A percentile compares a stretch with the other conserved stretches of the same genome.
phyloP scores from a whole-genome alignment of 2,329 filamentous ascomycete genomes.

The Fusarium sp. region DNA sequence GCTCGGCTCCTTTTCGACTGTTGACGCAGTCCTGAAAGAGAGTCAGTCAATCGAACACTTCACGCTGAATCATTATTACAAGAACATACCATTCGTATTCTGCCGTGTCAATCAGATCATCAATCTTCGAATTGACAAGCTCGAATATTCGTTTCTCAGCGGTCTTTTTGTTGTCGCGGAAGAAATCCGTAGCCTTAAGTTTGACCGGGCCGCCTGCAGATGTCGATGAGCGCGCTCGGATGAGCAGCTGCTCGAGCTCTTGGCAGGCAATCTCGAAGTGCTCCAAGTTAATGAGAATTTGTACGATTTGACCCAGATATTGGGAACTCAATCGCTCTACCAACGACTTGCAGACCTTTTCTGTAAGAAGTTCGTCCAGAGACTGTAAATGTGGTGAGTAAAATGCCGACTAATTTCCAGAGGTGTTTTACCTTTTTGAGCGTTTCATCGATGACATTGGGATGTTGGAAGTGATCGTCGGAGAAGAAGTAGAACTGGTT shows the following conservation, averaged over 20 bases:
- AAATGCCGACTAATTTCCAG: too few relatives aligned
- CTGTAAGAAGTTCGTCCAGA: slow-evolving; percentile 92
- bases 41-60: slow-evolving; percentile 31
- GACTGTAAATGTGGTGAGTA: slow-evolving; percentile 67
- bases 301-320: slow-evolving; percentile 97
- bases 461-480: slow-evolving; percentile 94
- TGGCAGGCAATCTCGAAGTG: slow-evolving; percentile 95
- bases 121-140: slow-evolving; percentile 97
- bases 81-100: slow-evolving; percentile 88
- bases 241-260: slow-evolving; percentile 88
- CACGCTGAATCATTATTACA: background rate
- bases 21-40: slow-evolving; percentile 62
- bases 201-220: slow-evolving; percentile 84
- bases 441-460: slow-evolving; percentile 90
- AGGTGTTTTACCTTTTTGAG: slow-evolving; percentile 73
- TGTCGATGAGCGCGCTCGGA: slow-evolving; percentile 84
- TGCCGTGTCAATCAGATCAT: slow-evolving; percentile 95
- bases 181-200: slow-evolving; percentile 86
- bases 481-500: slow-evolving; percentile 99
- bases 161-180: slow-evolving; percentile 91
- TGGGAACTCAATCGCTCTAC: slow-evolving; percentile 91
- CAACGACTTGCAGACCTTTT: slow-evolving; percentile 91
- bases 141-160: slow-evolving; percentile 99
- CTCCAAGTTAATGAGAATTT: slow-evolving; percentile 97
- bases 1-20: slow-evolving; percentile 78